Evolutionary conservation across 1,139 yeast genomes (phyloP).

Genomic region (Pichia norvegensis): DNA sequence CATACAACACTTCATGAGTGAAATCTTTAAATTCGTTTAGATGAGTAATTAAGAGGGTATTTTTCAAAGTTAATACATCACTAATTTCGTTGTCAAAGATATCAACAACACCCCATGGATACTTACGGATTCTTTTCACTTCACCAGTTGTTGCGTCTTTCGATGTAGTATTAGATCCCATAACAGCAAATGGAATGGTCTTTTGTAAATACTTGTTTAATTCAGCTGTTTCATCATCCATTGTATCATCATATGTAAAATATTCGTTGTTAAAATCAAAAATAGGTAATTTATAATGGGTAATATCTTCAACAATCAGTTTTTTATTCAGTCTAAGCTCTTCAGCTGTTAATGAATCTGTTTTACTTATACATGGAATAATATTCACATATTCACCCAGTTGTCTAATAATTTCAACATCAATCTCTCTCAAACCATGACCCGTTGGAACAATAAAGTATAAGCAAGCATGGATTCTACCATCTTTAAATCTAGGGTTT

Average conservation of each 20-base stretch:
- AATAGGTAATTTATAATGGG: constrained; percentile 69
- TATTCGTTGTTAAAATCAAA: constrained; percentile 70
- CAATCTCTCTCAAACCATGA: constrained; percentile 69
- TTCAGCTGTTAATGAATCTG: constrained; percentile 74
- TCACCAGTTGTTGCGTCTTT: constrained; percentile 56
- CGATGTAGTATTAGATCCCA: constrained; percentile 56
- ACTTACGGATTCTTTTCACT: constrained; percentile 68
- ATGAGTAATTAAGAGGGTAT: constrained; percentile 85
- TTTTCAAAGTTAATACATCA: constrained; percentile 76
- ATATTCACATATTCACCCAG: constrained; percentile 78
- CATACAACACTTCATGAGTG: constrained; percentile 88
- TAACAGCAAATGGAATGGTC: constrained; percentile 80
- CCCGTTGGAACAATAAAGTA: constrained; percentile 72
- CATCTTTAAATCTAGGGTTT: constrained; percentile 72
- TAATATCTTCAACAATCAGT: constrained; percentile 62
- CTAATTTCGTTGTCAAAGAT: constrained; percentile 73
- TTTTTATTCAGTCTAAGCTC: constrained; percentile 67
- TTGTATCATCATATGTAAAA: constrained; percentile 46
- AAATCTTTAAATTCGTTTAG: constrained; percentile 87
- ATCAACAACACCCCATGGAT: constrained; percentile 93
- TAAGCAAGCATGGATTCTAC: constrained; percentile 64
- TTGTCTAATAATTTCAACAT: constrained; percentile 68
- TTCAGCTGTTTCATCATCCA: constrained; percentile 69
- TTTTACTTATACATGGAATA: constrained; percentile 79
- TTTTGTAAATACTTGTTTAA: constrained; percentile 71